Evolutionary conservation across 331 rosid species (phyloP).

Genomic region (Cydonia oblonga): DNA sequence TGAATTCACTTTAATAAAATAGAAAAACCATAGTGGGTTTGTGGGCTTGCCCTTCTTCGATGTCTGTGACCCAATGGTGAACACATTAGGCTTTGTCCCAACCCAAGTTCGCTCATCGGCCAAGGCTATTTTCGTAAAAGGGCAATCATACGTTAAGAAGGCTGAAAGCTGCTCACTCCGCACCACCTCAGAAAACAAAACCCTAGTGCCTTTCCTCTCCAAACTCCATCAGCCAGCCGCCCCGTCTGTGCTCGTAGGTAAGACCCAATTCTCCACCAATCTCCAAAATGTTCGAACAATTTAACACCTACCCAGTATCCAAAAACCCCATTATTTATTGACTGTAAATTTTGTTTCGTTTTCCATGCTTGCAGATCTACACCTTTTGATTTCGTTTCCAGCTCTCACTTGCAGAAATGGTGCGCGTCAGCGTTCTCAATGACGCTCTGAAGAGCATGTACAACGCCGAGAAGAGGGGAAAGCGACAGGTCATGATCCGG

Average conservation of each 20-base stretch:
- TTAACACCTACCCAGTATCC: not conserved
- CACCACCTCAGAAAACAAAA: not conserved
- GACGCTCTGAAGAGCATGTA: conserved; percentile 49
- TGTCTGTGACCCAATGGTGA: not conserved
- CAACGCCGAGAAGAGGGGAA: conserved; percentile 49
- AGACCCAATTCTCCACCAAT: not conserved
- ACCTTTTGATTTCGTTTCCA: not conserved
- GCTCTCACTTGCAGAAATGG: conserved; percentile 23
- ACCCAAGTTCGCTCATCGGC: not conserved
- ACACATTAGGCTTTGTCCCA: not conserved
- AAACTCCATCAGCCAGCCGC: not conserved
- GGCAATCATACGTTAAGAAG: not conserved
- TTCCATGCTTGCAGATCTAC: not conserved
- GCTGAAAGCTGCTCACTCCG: not conserved
- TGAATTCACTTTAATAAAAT: not conserved
- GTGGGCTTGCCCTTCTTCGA: not conserved
- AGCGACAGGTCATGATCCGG: conserved; percentile 41
- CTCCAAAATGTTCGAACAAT: not conserved
- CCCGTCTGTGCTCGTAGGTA: conserved; percentile 3
- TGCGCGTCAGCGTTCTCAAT: conserved; percentile 33
- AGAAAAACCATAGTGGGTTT: not conserved
- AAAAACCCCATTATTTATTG: not conserved
- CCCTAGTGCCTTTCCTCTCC: conserved; percentile 8
- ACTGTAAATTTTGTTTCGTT: not conserved
- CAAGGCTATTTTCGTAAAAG: not conserved